Base-by-base conservation (phyloP, 2,329 filamentous ascomycete genomes). In the Gaeumannomyces tritici region DNA sequence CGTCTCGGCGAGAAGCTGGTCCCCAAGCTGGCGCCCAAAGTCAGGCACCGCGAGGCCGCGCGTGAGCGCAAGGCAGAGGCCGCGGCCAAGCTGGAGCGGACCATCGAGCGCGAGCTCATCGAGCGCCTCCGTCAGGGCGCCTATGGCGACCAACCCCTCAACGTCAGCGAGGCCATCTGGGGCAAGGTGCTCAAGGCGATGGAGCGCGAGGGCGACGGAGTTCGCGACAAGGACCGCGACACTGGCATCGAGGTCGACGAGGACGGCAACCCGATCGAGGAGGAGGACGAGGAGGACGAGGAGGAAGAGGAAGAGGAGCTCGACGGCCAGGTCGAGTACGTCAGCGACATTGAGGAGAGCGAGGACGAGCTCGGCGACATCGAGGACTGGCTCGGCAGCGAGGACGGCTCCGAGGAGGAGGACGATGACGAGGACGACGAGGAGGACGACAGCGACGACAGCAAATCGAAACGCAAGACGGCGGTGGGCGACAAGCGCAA, bases 151-250 rank as follows among this genome's bases (percentile, higher is more conserved):
- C 86, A 91, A 73, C 95, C 95, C 55, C 81, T 99, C 67, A 99
- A 99, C 73, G 93, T 96, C 61, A 95, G 96, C 74, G 92, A 97
- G 74, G 83, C 85, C 18, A 91, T 99, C 65, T 99, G 95, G 95
- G 96, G 96, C 83, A 96, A 93, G 83, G 95, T 99, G 9, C 85
- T 99, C 69, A 87, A 88, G 65, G 91, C 91, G 4, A 82, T 99
- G 75, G 95, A 99, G 82, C 84, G 89, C 68, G 89, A 89, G 69
- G 93, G 93, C 64, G 87, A 96, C 70, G 93, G 89, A 57, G 81
- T 85, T 66, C 82, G 91, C 62, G 93, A 97, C 73, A 86, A 92
- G 77, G 93, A 98, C 73, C 75, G 95, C 73, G 93, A 97, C 73
- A 87, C 93, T 68, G 93, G 93, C 12, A 86, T 96, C 66, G 87